Evolutionary conservation across 129 eudicot genomes (phyloP).

Genomic region (Centrapalus pauciflorus): DNA sequence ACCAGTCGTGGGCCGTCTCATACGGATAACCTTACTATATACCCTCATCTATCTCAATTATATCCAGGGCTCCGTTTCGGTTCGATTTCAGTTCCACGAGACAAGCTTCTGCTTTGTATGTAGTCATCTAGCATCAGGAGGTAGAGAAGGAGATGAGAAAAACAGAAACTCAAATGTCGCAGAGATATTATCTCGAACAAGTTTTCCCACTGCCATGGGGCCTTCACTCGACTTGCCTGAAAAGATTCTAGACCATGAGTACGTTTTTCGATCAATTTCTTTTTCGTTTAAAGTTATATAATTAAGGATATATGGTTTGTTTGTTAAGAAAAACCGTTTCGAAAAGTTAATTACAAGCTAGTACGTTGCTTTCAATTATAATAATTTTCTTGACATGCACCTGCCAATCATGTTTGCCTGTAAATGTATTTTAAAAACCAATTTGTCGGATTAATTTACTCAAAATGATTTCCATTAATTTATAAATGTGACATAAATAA

Average conservation of each 20-base stretch:
- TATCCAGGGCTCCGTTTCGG: conserved; percentile 66
- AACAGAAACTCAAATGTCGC: conserved; percentile 55
- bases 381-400: not conserved
- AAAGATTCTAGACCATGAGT: conserved; percentile 77
- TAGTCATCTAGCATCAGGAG: conserved; percentile 77
- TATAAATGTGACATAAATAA: conserved; percentile 12
- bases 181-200: conserved; percentile 54
- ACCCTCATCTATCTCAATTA: too few species aligned
- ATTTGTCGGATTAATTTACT: conserved; percentile 22
- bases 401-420: conserved; percentile 6
- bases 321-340: not conserved
- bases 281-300: not conserved
- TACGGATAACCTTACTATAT: too few species aligned
- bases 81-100: conserved; percentile 57
- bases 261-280: conserved; percentile 22
- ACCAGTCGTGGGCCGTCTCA: too few species aligned
- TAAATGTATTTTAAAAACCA: conserved; percentile 15
- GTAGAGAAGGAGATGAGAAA: conserved; percentile 65
- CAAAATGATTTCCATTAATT: not conserved
- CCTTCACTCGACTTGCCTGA: conserved; percentile 54
- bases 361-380: conserved; percentile 23
- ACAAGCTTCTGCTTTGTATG: conserved; percentile 80
- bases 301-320: not conserved
- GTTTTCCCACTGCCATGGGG: conserved; percentile 42
- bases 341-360: conserved; percentile 7